These are phyloP conservation scores for Glomus cerebriforme DNA, from an alignment of 192 early-diverging fungal genomes.

Conservation along the genomic window DNA sequence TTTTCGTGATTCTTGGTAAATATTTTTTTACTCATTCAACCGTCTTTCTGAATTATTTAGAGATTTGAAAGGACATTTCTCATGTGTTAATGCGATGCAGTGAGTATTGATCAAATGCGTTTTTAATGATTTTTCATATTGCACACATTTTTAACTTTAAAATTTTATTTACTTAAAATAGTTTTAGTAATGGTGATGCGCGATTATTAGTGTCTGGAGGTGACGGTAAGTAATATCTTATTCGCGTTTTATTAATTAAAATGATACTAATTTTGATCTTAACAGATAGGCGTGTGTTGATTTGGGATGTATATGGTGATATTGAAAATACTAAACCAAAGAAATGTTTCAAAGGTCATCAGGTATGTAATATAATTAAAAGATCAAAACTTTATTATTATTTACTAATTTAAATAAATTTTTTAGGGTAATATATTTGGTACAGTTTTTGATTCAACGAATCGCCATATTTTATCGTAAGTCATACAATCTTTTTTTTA, in stretches of 20 bases:
- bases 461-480: constrained; percentile 2
- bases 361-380: not conserved
- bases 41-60: not conserved
- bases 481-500: not conserved
- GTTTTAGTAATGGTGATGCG: not conserved
- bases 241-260: not conserved
- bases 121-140: not conserved
- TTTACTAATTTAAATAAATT: not conserved
- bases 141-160: not conserved
- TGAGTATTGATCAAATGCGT: not conserved
- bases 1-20: not conserved
- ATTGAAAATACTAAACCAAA: not conserved
- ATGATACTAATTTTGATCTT: not conserved
- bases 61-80: not conserved
- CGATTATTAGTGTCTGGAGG: not conserved
- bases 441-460: not conserved
- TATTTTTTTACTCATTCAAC: too few species aligned
- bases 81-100: not conserved
- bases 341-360: not conserved
- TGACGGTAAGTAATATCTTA: not conserved
- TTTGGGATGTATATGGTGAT: not conserved
- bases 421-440: not conserved
- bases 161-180: not conserved
- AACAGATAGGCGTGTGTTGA: not conserved
- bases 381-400: not conserved